Evolutionary conservation across 2,329 filamentous ascomycete species (phyloP).

Genomic region (Tricladium varicosporioides): DNA sequence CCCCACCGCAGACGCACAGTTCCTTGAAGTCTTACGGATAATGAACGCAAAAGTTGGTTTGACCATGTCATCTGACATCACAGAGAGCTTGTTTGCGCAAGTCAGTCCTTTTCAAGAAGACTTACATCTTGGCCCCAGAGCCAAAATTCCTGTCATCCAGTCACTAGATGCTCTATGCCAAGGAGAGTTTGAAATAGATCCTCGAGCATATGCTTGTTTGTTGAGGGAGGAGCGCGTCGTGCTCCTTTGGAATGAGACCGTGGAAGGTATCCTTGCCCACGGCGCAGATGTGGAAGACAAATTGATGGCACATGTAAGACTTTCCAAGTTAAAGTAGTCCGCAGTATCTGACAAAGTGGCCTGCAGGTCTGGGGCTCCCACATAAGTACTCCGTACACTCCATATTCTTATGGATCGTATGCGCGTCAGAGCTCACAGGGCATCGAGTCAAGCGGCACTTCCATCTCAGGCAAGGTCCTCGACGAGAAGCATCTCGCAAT

Average conservation of each 20-base stretch:
- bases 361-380: slow-evolving; percentile 23
- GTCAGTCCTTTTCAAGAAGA: slow-evolving; percentile 21
- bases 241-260: slow-evolving; percentile 22
- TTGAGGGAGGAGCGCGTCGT: slow-evolving; percentile 20
- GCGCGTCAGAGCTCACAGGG: slow-evolving; percentile 4
- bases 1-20: neutral
- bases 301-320: slow-evolving; percentile 19
- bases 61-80: neutral
- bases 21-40: neutral
- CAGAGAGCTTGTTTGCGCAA: slow-evolving; percentile 15
- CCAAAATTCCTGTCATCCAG: neutral
- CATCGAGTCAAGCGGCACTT: slow-evolving; percentile 2
- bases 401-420: slow-evolving; percentile 12
- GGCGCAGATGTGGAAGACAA: slow-evolving; percentile 20
- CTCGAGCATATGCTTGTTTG: slow-evolving; percentile 17
- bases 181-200: slow-evolving; percentile 6
- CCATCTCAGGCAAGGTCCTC: neutral
- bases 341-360: neutral
- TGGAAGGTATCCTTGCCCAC: slow-evolving; percentile 20
- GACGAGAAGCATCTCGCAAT: slow-evolving; percentile 4
- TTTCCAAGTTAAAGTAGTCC: neutral
- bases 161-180: neutral
- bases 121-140: neutral
- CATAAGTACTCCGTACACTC: slow-evolving; percentile 16
- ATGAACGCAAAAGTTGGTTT: neutral